These are phyloP conservation scores for Grosmannia penicillata DNA, from an alignment of 2,329 filamentous ascomycete species.

Conservation along the genomic window DNA sequence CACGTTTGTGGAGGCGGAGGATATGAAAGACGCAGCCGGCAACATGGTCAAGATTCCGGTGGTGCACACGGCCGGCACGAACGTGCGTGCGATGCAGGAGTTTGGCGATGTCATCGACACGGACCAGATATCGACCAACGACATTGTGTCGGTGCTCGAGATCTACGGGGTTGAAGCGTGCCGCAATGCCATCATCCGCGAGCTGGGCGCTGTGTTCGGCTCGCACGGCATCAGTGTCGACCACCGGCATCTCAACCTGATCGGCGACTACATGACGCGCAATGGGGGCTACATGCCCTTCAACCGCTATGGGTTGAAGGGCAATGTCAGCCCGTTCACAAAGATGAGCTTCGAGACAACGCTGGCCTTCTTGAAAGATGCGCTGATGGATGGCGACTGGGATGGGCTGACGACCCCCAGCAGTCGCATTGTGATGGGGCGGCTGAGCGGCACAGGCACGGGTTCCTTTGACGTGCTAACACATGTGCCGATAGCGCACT, in stretches of 20 bases:
- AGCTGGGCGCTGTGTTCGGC: conserved; percentile 73
- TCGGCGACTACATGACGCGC: conserved; percentile 96
- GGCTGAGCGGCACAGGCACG: conserved; percentile 70
- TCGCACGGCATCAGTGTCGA: conserved; percentile 90
- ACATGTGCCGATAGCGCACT: conserved; percentile 37
- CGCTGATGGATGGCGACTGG: conserved; percentile 77
- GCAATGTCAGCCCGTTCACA: conserved; percentile 80
- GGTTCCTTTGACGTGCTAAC: conserved; percentile 82
- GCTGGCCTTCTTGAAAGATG: conserved; percentile 81
- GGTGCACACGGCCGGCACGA: conserved; percentile 72
- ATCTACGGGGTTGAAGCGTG: conserved; percentile 91
- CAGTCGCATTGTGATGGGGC: conserved; percentile 76
- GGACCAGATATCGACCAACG: conserved; percentile 79
- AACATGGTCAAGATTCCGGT: conserved; percentile 35
- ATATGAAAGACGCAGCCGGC: conserved; percentile 30
- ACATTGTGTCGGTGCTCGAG: conserved; percentile 70
- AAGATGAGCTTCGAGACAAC: conserved; percentile 99
- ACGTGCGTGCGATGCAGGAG: conserved; percentile 79
- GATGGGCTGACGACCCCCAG: conserved; percentile 79
- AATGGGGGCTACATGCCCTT: conserved; percentile 81
- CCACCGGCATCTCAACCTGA: conserved; percentile 82
- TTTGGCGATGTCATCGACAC: conserved; percentile 77
- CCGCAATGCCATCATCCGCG: conserved; percentile 70
- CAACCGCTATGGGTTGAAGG: conserved; percentile 75
- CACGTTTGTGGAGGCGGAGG: conserved; percentile 48